Percentiles rank a stretch among this genome's conserved stretches.
phyloP scores from a whole-genome alignment of 306 rosid species.

The Echinosophora koreensis region DNA sequence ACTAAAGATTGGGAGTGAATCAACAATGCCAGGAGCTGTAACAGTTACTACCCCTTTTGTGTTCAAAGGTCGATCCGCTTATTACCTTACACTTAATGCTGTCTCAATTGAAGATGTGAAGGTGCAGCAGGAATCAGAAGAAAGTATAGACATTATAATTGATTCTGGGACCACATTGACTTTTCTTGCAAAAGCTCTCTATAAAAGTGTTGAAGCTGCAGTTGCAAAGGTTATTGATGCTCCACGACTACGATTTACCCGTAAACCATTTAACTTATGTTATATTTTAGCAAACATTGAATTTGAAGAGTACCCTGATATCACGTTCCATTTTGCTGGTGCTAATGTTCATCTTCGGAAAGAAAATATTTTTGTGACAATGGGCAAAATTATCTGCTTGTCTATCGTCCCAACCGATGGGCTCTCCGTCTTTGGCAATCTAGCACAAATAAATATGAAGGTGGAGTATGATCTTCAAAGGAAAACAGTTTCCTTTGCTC shows the following conservation, averaged over 20 bases:
- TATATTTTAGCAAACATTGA: not conserved
- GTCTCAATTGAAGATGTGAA: constrained; percentile 6
- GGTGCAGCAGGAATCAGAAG: not conserved
- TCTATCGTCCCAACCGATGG: not conserved
- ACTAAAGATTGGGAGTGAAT: not conserved
- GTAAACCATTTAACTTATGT: not conserved
- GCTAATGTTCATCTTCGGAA: not conserved
- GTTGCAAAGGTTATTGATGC: not conserved
- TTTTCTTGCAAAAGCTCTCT: not conserved
- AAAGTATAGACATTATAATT: not conserved
- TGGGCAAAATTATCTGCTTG: not conserved
- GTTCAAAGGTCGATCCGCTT: not conserved
- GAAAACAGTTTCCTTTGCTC: too few relatives aligned
- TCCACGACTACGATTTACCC: not conserved
- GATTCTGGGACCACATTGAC: constrained; percentile 24
- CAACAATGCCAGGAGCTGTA: not conserved
- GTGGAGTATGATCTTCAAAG: too few relatives aligned
- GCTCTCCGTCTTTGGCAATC: too few relatives aligned
- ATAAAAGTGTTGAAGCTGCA: not conserved
- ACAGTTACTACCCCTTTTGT: constrained; percentile 4
- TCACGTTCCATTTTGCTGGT: constrained; percentile 17
- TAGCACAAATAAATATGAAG: too few relatives aligned
- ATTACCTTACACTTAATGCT: constrained; percentile 31
- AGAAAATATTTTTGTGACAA: not conserved
- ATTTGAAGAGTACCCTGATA: not conserved